These are phyloP conservation scores for Fusarium falciforme DNA, from an alignment of 2,329 filamentous ascomycete species.

Conservation along the genomic window DNA sequence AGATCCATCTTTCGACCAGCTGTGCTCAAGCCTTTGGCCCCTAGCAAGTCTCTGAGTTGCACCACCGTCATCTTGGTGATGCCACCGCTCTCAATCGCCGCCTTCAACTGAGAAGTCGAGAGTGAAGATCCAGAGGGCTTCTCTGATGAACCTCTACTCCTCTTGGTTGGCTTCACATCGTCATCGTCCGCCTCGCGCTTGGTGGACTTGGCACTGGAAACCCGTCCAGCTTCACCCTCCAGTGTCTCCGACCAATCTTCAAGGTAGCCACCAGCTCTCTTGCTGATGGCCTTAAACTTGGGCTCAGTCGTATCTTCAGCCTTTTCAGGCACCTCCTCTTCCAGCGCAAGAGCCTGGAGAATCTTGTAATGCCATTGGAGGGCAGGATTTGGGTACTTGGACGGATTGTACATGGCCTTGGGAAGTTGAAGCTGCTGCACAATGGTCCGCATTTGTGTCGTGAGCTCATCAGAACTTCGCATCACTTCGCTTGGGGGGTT, in stretches of 20 bases:
- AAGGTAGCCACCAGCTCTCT: conserved; percentile 83
- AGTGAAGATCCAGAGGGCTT: conserved; percentile 51
- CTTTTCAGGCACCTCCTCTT: conserved; percentile 87
- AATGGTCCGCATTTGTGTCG: conserved; percentile 84
- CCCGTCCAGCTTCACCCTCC: conserved; percentile 62
- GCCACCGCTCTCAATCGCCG: conserved; percentile 57
- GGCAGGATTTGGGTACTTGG: conserved; percentile 89
- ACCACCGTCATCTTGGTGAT: conserved; percentile 66
- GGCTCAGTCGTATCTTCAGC: conserved; percentile 83
- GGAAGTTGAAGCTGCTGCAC: conserved; percentile 90
- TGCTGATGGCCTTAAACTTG: conserved; percentile 88
- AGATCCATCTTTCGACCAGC: conserved; percentile 66
- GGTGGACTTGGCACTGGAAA: conserved; percentile 54
- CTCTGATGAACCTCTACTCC: conserved; percentile 50
- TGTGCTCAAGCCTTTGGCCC: conserved; percentile 59
- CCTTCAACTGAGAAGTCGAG: conserved; percentile 60
- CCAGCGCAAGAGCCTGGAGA: conserved; percentile 88
- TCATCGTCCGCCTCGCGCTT: conserved; percentile 66
- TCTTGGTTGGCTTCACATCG: conserved; percentile 61
- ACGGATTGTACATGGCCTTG: conserved; percentile 84
- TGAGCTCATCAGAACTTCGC: conserved; percentile 75
- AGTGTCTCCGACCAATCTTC: conserved; percentile 80
- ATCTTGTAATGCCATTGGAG: conserved; percentile 98
- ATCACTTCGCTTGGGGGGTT: conserved; percentile 68
- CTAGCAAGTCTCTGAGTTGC: conserved; percentile 63